phyloP scores from a whole-genome alignment of 176 grass and related monocot species.

The Triticum turgidum region DNA sequence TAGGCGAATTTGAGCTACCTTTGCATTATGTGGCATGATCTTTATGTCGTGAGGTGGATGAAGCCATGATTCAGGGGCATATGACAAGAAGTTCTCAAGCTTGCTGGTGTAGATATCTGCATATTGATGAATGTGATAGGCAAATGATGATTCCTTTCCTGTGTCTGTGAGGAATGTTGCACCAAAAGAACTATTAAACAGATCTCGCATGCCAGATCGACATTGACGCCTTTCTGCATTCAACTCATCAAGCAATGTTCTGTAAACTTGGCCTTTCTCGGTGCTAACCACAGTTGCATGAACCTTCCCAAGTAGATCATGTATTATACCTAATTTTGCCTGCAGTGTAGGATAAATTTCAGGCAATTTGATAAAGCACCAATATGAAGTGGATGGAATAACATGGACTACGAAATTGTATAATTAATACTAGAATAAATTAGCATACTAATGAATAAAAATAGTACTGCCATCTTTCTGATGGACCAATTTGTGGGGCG shows the following conservation, averaged over 20 bases:
- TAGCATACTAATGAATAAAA: background rate
- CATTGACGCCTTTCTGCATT: conserved; percentile 79
- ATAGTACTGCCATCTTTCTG: background rate
- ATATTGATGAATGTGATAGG: conserved; percentile 98
- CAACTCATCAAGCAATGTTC: conserved; percentile 71
- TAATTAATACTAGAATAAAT: background rate
- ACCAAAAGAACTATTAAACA: conserved; percentile 84
- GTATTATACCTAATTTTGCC: conserved; percentile 95
- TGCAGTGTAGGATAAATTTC: conserved; percentile 32
- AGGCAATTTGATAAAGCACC: background rate
- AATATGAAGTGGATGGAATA: conserved; percentile 4
- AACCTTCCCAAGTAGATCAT: conserved; percentile 90
- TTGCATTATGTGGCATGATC: conserved; percentile 97
- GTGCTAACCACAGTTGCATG: conserved; percentile 82
- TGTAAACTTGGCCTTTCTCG: conserved; percentile 81
- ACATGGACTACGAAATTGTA: background rate
- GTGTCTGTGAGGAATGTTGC: conserved; percentile 97
- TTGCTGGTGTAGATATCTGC: conserved; percentile 95
- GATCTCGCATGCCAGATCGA: conserved; percentile 61
- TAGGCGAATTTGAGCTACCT: conserved; percentile 48
- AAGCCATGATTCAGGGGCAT: conserved; percentile 82
- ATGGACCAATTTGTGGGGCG: background rate
- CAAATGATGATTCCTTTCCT: conserved; percentile 87
- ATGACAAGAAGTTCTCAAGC: conserved; percentile 77
- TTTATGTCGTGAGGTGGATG: conserved; percentile 98